Evolutionary conservation across 345 rosid genomes (phyloP).

Genomic region (Populus simonii): DNA sequence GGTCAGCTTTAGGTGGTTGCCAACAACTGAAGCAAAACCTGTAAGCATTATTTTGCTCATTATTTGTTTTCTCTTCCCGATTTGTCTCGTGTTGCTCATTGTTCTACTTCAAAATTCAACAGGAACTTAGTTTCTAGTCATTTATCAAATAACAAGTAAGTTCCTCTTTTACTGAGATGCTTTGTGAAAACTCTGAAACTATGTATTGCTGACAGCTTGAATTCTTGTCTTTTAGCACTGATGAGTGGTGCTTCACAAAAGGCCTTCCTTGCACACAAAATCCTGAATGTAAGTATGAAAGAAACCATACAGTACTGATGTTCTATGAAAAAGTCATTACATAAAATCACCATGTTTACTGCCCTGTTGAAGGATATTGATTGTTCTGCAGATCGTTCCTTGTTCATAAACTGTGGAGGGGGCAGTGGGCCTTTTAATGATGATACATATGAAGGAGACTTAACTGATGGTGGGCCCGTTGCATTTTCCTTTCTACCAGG

Average conservation of each 20-base stretch:
- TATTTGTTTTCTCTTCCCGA: background rate
- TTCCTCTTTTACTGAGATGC: background rate
- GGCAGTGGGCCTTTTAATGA: background rate
- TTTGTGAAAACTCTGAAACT: background rate
- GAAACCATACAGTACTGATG: background rate
- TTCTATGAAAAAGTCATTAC: background rate
- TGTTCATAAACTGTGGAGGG: conserved; percentile 85
- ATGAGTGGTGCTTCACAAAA: conserved; percentile 51
- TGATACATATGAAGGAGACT: conserved; percentile 49
- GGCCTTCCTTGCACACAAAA: conserved; percentile 57
- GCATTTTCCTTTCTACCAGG: conserved; percentile 24
- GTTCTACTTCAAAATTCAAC: conserved; percentile 13
- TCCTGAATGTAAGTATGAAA: conserved; percentile 41
- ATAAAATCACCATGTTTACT: background rate
- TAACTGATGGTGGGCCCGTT: conserved; percentile 30
- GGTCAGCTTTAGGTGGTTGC: conserved; percentile 32
- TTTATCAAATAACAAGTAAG: conserved; percentile 57
- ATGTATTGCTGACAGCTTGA: background rate
- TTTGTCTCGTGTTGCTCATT: conserved; percentile 6
- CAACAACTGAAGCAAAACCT: conserved; percentile 1
- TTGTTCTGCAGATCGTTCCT: conserved; percentile 48
- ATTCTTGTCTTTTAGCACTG: conserved; percentile 4
- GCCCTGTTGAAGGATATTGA: background rate
- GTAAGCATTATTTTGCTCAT: conserved; percentile 36
- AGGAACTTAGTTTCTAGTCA: conserved; percentile 72